A percentile compares a stretch with the other conserved stretches of the same genome.
Conservation (phyloP, 1,139 yeast genomes). For the Nakaseomyces nivariensis region DNA sequence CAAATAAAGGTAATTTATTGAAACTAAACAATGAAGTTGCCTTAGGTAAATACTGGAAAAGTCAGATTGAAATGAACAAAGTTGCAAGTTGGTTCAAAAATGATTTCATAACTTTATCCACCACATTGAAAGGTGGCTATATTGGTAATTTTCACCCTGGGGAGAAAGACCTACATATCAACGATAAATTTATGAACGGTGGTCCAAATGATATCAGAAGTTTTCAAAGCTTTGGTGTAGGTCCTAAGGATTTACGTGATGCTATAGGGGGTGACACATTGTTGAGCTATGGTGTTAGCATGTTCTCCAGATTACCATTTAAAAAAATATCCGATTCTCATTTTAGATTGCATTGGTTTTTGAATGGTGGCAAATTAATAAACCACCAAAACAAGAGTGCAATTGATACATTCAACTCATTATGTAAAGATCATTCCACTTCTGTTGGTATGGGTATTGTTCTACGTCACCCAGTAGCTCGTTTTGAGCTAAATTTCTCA, state of each 20-base stretch:
- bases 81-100: conserved; percentile 30
- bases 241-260: conserved; percentile 55
- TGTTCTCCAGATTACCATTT: conserved; percentile 58
- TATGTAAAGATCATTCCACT: conserved; percentile 39
- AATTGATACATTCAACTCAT: conserved; percentile 20
- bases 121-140: conserved; percentile 44
- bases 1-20: conserved; percentile 46
- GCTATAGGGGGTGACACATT: conserved; percentile 77
- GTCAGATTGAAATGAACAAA: conserved; percentile 38
- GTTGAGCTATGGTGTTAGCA: conserved; percentile 59
- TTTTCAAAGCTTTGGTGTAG: conserved; percentile 53
- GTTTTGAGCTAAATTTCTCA: conserved; percentile 82
- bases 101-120: conserved; percentile 32
- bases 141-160: conserved; percentile 33
- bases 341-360: conserved; percentile 58
- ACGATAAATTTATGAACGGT: conserved; percentile 54
- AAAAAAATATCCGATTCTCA: conserved; percentile 41
- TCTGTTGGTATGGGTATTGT: conserved; percentile 69
- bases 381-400: conserved; percentile 28
- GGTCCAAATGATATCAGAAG: conserved; percentile 30
- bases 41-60: conserved; percentile 20
- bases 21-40: conserved; percentile 47
- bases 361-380: conserved; percentile 65
- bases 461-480: conserved; percentile 78
- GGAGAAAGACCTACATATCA: conserved; percentile 22